Conservation (phyloP, 2,329 filamentous ascomycete genomes). For the Penicillium sp. region DNA sequence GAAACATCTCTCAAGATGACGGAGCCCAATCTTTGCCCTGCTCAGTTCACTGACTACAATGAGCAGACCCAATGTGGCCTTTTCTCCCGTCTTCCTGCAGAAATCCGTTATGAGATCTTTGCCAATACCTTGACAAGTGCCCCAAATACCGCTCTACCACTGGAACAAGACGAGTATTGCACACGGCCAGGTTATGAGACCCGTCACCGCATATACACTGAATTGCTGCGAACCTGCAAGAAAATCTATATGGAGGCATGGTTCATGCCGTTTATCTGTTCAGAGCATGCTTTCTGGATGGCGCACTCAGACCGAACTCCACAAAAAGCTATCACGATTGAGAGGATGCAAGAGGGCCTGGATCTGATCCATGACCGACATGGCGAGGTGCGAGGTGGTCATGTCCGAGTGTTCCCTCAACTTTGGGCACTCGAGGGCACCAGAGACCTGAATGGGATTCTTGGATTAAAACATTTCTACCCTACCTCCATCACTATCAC, state of each 20-base stretch:
- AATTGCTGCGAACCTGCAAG: slow-evolving; percentile 48
- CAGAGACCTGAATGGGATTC: slow-evolving; percentile 22
- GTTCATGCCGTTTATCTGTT: slow-evolving; percentile 45
- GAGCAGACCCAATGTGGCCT: too few species aligned
- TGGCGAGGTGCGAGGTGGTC: slow-evolving; percentile 31
- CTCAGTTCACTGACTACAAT: too few species aligned
- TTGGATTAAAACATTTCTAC: slow-evolving; percentile 32
- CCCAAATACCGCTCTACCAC: too few species aligned
- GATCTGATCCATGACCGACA: slow-evolving; percentile 21
- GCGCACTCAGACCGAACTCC: slow-evolving; percentile 35
- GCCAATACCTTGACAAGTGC: too few species aligned
- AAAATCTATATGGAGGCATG: slow-evolving; percentile 47
- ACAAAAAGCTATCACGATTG: slow-evolving; percentile 8
- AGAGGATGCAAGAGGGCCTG: slow-evolving; percentile 20
- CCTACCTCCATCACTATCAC: slow-evolving; percentile 48
- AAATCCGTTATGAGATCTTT: too few species aligned
- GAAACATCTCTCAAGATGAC: too few species aligned
- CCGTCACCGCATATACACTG: slow-evolving; percentile 34
- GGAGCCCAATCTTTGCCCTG: too few species aligned
- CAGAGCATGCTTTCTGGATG: slow-evolving; percentile 46
- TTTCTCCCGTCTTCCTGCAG: too few species aligned
- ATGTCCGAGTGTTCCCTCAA: slow-evolving; percentile 48
- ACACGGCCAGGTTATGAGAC: too few species aligned
- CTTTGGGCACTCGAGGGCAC: slow-evolving; percentile 43
- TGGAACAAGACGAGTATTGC: too few species aligned